A percentile compares a stretch with the other conserved stretches of the same genome.
These are phyloP conservation scores for Botrytis fragariae DNA, from an alignment of 2,329 filamentous ascomycete genomes.

Conservation along the genomic window DNA sequence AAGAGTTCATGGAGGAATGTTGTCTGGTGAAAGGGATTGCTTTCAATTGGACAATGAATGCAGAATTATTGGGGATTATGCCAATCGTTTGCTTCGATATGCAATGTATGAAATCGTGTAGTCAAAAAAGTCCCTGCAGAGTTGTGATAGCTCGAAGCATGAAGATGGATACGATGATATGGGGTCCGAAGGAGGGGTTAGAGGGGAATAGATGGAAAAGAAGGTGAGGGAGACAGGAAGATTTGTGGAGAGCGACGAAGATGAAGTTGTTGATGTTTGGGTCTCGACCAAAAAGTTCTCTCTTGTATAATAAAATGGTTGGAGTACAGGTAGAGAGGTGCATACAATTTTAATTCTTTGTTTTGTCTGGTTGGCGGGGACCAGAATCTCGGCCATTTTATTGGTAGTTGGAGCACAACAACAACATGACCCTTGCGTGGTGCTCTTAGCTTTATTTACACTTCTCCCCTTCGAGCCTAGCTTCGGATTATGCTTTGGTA, in stretches of 20 bases:
- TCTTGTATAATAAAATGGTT: background rate
- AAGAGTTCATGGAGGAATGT: constrained; percentile 24
- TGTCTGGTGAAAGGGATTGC: background rate
- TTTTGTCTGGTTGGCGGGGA: constrained; percentile 14
- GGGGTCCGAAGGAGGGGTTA: constrained; percentile 1
- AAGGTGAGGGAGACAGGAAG: constrained; percentile 17
- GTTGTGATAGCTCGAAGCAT: constrained; percentile 13
- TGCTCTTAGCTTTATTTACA: constrained; percentile 16
- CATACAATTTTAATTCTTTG: constrained; percentile 4
- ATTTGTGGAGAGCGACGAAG: constrained; percentile 13
- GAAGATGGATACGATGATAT: constrained; percentile 21
- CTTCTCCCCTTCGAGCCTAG: background rate
- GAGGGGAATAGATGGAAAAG: background rate
- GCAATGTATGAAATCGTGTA: constrained; percentile 15
- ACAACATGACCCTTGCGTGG: constrained; percentile 3
- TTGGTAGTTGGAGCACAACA: constrained; percentile 2
- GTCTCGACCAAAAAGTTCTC: constrained; percentile 4
- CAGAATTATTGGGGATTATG: constrained; percentile 4
- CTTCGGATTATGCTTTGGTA: background rate
- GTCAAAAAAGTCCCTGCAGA: constrained; percentile 10
- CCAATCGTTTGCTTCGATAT: constrained; percentile 11
- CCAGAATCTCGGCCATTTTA: background rate
- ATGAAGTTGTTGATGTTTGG: constrained; percentile 23
- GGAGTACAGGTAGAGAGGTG: background rate
- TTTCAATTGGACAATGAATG: background rate